A percentile compares a stretch with the other conserved stretches of the same genome.
These are phyloP conservation scores for Catunica adiposa DNA, from an alignment of 2,329 filamentous ascomycete species.

Conservation along the genomic window DNA sequence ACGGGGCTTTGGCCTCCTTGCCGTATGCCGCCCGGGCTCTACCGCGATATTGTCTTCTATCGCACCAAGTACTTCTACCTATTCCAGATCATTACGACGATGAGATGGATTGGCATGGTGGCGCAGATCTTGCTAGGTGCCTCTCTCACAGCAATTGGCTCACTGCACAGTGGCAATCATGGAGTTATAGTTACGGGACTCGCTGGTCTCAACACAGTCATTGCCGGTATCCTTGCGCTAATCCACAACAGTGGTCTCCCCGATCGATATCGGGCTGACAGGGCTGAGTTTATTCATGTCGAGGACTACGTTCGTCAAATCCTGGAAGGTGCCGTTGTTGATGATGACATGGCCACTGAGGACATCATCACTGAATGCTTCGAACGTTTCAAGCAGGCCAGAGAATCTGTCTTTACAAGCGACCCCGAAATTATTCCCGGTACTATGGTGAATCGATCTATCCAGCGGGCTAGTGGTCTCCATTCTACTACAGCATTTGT, in stretches of 20 bases:
- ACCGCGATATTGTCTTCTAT: slow-evolving; percentile 30
- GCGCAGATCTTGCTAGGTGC: slow-evolving; percentile 33
- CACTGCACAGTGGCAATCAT: slow-evolving; percentile 21
- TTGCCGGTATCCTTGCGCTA: slow-evolving; percentile 33
- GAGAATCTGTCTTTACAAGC: slow-evolving; percentile 31
- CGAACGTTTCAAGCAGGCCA: slow-evolving; percentile 28
- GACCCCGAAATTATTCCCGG: slow-evolving; percentile 21
- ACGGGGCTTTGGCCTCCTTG: slow-evolving; percentile 29
- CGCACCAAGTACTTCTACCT: slow-evolving; percentile 29
- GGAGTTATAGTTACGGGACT: slow-evolving; percentile 32
- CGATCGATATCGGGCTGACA: slow-evolving; percentile 33
- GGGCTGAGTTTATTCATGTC: slow-evolving; percentile 31
- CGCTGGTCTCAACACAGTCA: slow-evolving; percentile 33
- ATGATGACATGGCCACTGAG: slow-evolving; percentile 26
- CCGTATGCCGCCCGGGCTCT: slow-evolving; percentile 33
- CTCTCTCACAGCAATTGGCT: slow-evolving; percentile 33
- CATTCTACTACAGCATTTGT: neutral
- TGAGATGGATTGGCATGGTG: slow-evolving; percentile 32
- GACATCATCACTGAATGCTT: slow-evolving; percentile 33
- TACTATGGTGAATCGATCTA: neutral
- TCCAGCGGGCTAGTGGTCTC: neutral
- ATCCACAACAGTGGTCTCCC: slow-evolving; percentile 38
- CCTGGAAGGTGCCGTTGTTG: slow-evolving; percentile 31
- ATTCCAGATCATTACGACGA: slow-evolving; percentile 27
- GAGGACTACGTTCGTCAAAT: slow-evolving; percentile 35